A percentile compares a stretch with the other conserved stretches of the same genome.
Evolutionary conservation across 345 rosid genomes (phyloP).

Genomic region (Eucalyptus guilfoylei): DNA sequence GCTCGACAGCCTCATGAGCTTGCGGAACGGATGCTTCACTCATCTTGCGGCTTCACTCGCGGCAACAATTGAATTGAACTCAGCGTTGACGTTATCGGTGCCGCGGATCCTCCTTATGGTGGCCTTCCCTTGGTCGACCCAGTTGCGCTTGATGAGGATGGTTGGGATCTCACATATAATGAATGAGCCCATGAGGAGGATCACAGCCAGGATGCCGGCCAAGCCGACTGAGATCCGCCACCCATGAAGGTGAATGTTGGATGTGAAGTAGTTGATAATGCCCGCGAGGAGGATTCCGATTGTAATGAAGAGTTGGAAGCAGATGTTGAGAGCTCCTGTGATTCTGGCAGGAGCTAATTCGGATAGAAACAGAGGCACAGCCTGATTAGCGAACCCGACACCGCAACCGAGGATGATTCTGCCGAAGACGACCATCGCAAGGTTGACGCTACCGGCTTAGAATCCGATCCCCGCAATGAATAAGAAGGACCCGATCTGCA

Average conservation of each 20-base stretch:
- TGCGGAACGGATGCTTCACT: not conserved
- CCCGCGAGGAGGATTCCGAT: not conserved
- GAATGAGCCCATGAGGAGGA: not conserved
- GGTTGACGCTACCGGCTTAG: not conserved
- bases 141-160: not conserved
- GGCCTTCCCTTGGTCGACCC: not conserved
- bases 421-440: conserved; percentile 3
- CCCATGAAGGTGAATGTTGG: not conserved
- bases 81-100: not conserved
- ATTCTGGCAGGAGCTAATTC: not conserved
- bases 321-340: not conserved
- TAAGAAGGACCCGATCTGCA: not conserved
- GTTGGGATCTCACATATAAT: not conserved
- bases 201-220: not conserved
- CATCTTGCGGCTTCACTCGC: not conserved
- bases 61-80: not conserved
- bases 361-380: not conserved
- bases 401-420: conserved; percentile 9
- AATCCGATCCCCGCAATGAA: not conserved
- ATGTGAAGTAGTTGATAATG: not conserved
- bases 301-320: not conserved
- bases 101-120: not conserved
- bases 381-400: conserved; percentile 4
- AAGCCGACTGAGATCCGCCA: not conserved
- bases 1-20: not conserved